Evolutionary conservation across 139 green algal genomes (phyloP).

Genomic region (Volvox africanus): DNA sequence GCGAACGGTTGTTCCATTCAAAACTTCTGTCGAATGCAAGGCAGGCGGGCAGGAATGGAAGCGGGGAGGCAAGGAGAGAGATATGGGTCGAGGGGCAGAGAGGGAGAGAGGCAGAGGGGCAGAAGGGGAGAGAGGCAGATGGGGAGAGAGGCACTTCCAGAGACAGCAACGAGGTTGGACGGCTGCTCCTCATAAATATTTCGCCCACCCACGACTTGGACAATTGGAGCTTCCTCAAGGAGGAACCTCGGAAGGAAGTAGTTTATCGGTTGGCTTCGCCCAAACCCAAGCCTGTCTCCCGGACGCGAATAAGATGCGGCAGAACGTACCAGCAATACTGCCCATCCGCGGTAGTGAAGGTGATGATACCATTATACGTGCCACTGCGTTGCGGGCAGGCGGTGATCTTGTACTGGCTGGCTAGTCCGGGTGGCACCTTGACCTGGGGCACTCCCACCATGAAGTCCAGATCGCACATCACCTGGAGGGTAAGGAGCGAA

Average conservation of each 20-base stretch:
- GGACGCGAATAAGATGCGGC: too few relatives aligned
- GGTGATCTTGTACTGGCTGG: constrained; percentile 55
- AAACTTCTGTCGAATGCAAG: background rate
- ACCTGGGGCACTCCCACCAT: constrained; percentile 57
- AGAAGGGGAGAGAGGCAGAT: background rate
- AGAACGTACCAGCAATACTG: constrained; percentile 75
- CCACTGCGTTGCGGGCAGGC: constrained; percentile 59
- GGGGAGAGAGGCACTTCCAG: too few relatives aligned
- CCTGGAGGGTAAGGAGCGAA: constrained; percentile 52
- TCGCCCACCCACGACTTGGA: too few relatives aligned
- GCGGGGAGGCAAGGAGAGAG: background rate
- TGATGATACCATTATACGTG: constrained; percentile 67
- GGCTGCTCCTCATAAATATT: too few relatives aligned
- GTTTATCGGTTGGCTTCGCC: too few relatives aligned
- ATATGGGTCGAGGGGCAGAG: background rate
- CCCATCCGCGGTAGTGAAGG: constrained; percentile 71
- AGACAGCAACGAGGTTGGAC: too few relatives aligned
- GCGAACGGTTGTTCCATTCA: too few relatives aligned
- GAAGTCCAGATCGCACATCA: constrained; percentile 74
- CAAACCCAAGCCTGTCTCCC: too few relatives aligned
- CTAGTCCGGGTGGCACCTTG: constrained; percentile 36
- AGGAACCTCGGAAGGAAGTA: too few relatives aligned
- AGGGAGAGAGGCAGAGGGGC: background rate
- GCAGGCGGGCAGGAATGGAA: background rate
- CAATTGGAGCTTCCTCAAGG: too few relatives aligned